Evolutionary conservation across 1,284 basidiomycete species (phyloP).

Genomic region (Quambalaria eucalypti): DNA sequence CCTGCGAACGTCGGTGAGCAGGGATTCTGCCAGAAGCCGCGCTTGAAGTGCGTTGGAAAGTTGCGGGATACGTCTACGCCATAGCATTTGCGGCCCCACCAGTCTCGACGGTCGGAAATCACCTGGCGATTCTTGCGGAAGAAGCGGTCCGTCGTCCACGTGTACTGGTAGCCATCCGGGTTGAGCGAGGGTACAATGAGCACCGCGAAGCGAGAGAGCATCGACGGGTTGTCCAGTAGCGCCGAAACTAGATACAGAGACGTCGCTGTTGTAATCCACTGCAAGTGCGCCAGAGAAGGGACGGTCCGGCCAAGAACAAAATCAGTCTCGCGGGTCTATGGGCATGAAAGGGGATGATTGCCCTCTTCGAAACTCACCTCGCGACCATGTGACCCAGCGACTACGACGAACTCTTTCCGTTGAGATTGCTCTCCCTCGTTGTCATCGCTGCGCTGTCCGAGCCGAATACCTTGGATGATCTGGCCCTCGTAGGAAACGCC

Average conservation of each 20-base stretch:
- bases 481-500: neutral
- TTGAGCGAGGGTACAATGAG: conserved; percentile 70
- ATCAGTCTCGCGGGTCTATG: neutral
- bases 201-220: conserved; percentile 61
- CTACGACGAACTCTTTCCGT: neutral
- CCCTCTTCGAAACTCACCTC: neutral
- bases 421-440: neutral
- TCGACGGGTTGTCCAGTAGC: conserved; percentile 9
- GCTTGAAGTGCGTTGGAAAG: conserved; percentile 51
- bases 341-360: neutral
- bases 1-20: conserved; percentile 26
- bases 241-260: conserved; percentile 56
- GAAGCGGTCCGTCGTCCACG: conserved; percentile 56
- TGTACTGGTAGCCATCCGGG: conserved; percentile 72
- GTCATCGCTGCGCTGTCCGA: neutral
- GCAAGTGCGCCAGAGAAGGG: neutral
- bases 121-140: conserved; percentile 73
- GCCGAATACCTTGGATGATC: neutral
- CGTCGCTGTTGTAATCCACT: conserved; percentile 74
- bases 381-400: neutral
- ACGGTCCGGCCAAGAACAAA: neutral
- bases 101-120: conserved; percentile 19
- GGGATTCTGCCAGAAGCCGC: conserved; percentile 57
- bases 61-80: conserved; percentile 60
- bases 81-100: conserved; percentile 50